Base-by-base conservation (phyloP, 768 basidiomycete genomes). In the Trametopsis cervina region DNA sequence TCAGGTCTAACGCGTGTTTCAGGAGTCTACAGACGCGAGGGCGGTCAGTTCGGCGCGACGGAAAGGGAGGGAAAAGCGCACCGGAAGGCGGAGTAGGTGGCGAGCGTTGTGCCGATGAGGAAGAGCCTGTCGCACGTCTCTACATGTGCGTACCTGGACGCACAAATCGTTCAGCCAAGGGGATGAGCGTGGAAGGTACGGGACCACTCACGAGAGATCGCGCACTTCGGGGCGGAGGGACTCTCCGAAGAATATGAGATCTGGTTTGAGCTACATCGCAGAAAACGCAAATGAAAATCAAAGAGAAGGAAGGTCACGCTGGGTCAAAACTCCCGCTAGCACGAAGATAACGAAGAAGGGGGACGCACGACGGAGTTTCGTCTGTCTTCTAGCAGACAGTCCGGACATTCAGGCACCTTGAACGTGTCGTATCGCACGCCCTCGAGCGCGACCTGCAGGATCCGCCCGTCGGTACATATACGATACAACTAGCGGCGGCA, bases 51-150 rank as follows among this genome's bases (percentile, higher is more conserved):
- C n/a, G 10, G 18, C 24, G 20, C 20, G 10, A 15, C 12, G 24
- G n/a, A 44, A 18, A 21, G 42, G 23, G 2, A 27, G 12, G 20
- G 24, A 35, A 47, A 7, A 15, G 15, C 68, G 21, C 54, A 88
- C 89, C 89, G 75, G 66, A 85, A 96, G 2, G 92, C 91, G 4
- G 89, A 93, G 66, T 87, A 96, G 0, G 94, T 97, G 0, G 95
- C 92, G 22, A 96, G 77, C 1, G 90, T 92, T 0, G 92, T 94
- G 26, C 94, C 95, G 29, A 95, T 67, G 35, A 95, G 68, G 39
- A 98, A 76, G 0, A 97, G 64, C 39, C 80, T 72, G 44, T 89
- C 83, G 18, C 79, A 69, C 6, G 63, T 60, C 50, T 83, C 77
- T 33, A 94, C 59, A 26, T 80, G 70, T 15, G 56, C 59, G 57